Base-by-base conservation (phyloP, 129 eudicot genomes). In the Flaveria bidentis region DNA sequence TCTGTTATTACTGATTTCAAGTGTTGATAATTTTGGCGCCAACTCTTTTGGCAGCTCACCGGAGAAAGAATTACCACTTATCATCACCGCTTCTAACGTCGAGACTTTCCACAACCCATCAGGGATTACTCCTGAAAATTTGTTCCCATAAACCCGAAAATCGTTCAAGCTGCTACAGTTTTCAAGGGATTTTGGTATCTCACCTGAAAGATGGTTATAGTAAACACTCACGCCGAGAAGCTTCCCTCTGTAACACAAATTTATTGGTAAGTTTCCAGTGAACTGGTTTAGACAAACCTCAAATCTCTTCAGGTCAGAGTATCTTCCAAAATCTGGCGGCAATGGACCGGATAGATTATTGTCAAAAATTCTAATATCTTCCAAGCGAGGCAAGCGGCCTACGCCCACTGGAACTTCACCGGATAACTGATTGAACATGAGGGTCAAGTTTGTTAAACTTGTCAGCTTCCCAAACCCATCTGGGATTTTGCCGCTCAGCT, bases 241-340 rank as follows among this genome's bases (percentile, higher is more conserved):
- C 11, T 25, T 76, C 28, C 89, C 87, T 3, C 71, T 78, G 25
- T 77, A 69, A 70, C 97, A 92, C 28, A 92, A 58, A 79, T 82
- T 30, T 23, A 78, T 80, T 0, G 97, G 96, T 44, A 92, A 51
- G 10, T 41, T 49, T 18, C 97, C 96, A 0, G 58, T 63, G 53
- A 92, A 84, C 11, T 53, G 66, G 75, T 92, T 92, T 9, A 58
- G 10, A 12, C 77, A 30, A 6, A 89, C 92, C 69, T 92, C 81
- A 20, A 92, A 87, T 1, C 5, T 57, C 63, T 23, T 5, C 22
- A 92, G 89, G 23, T 2, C 78, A 1, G 97, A 92, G 78, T 81
- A 81, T 74, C 75, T 67, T 30, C 97, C 97, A 28, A 92, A 81
- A 50, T 92, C 96, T 12, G 82, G 91, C 9, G 97, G 96, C 67